phyloP scores from a whole-genome alignment of 768 basidiomycete species.

The Daedaleopsis sinensis region DNA sequence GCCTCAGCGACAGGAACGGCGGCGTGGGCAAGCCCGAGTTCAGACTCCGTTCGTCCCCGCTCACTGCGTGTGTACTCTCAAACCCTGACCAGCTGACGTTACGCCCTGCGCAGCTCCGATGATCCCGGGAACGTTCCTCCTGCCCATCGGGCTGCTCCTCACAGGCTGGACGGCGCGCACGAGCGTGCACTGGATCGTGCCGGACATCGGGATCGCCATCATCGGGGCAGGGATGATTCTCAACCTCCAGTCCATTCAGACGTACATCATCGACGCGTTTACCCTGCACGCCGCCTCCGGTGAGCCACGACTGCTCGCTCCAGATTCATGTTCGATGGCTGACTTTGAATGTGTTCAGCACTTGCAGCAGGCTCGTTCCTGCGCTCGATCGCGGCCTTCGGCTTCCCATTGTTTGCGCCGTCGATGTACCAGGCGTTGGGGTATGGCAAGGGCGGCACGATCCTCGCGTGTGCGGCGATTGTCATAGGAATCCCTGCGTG shows the following conservation, averaged over 20 bases:
- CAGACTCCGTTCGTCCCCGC: conserved; percentile 43
- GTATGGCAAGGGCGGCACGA: conserved; percentile 69
- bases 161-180: conserved; percentile 69
- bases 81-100: background rate
- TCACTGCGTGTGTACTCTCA: no score
- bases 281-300: conserved; percentile 69
- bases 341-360: conserved; percentile 38
- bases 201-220: conserved; percentile 62
- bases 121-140: conserved; percentile 56
- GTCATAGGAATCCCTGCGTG: conserved; percentile 59
- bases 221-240: conserved; percentile 62
- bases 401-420: conserved; percentile 78
- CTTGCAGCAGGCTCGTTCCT: conserved; percentile 68
- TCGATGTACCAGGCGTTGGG: conserved; percentile 67
- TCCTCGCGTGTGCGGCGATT: conserved; percentile 62
- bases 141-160: conserved; percentile 71
- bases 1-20: conserved; percentile 53
- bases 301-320: conserved; percentile 27
- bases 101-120: conserved; percentile 49
- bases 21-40: conserved; percentile 58
- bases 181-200: conserved; percentile 66
- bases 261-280: conserved; percentile 70
- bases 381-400: conserved; percentile 70
- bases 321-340: background rate
- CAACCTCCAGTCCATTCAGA: conserved; percentile 62